Evolutionary conservation across 2,329 filamentous ascomycete species (phyloP).

Genomic region (Arthrobotrys sphaeroides): DNA sequence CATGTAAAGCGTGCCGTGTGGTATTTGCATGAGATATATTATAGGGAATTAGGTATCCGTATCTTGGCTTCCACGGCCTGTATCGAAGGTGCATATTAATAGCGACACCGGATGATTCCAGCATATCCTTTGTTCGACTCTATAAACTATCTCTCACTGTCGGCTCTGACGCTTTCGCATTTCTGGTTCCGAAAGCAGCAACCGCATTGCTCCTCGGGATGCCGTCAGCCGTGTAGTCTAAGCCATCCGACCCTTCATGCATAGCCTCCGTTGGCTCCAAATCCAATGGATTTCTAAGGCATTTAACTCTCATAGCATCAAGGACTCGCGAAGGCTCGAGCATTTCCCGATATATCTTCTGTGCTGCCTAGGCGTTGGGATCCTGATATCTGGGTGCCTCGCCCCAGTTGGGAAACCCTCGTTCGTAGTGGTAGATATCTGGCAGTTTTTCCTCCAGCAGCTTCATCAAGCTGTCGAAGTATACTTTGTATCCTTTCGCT

Average conservation of each 20-base stretch:
- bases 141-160: too few species aligned
- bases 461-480: constrained; percentile 67
- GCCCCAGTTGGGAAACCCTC: constrained; percentile 68
- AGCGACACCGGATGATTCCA: too few species aligned
- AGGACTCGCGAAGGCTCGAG: too few species aligned
- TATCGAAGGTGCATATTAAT: too few species aligned
- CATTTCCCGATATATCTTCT: background rate
- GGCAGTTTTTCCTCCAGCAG: constrained; percentile 67
- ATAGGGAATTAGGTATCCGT: too few species aligned
- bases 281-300: background rate
- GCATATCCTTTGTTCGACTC: too few species aligned
- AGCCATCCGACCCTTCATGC: background rate
- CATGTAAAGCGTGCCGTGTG: too few species aligned
- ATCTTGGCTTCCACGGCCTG: too few species aligned
- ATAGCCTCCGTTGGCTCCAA: background rate
- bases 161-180: constrained; percentile 4
- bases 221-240: constrained; percentile 10
- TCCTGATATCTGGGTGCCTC: constrained; percentile 60
- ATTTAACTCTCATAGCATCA: too few species aligned
- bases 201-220: constrained; percentile 4
- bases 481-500: constrained; percentile 67
- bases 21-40: too few species aligned
- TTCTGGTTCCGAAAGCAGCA: background rate
- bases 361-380: background rate
- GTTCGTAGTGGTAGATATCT: constrained; percentile 66